Evolutionary conservation across 2,329 filamentous ascomycete genomes (phyloP).

Genomic region (Pseudocercospora macadamiae): DNA sequence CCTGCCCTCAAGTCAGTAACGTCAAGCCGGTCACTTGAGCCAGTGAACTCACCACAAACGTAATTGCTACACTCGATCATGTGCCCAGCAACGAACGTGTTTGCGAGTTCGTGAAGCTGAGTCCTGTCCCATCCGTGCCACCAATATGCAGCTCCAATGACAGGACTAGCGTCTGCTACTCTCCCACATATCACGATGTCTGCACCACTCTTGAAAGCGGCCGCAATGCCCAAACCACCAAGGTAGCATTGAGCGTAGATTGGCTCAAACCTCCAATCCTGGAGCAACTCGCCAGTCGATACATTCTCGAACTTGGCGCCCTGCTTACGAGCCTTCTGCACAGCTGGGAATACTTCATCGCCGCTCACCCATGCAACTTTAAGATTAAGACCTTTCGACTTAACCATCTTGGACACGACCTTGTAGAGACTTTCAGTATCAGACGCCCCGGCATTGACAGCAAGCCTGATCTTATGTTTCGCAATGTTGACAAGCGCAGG

Average conservation of each 20-base stretch:
- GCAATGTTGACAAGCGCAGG: conserved; percentile 51
- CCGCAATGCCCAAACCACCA: conserved; percentile 48
- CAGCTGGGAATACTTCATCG: conserved; percentile 43
- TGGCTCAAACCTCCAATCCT: conserved; percentile 38
- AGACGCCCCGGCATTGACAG: conserved; percentile 60
- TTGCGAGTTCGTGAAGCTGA: conserved; percentile 45
- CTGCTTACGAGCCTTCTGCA: conserved; percentile 41
- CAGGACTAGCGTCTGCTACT: conserved; percentile 48
- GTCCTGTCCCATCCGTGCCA: conserved; percentile 49
- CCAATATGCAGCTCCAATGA: conserved; percentile 49
- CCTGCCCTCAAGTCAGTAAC: conserved; percentile 18
- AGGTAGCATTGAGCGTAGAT: conserved; percentile 46
- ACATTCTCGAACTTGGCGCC: conserved; percentile 39
- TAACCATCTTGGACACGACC: conserved; percentile 44
- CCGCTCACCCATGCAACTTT: conserved; percentile 55
- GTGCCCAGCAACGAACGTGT: conserved; percentile 48
- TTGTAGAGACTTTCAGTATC: conserved; percentile 58
- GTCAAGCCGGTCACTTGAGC: neutral
- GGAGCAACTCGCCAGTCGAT: conserved; percentile 44
- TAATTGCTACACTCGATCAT: conserved; percentile 50
- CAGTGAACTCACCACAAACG: conserved; percentile 37
- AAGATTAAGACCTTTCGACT: conserved; percentile 42
- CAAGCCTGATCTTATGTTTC: conserved; percentile 56
- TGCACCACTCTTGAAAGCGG: conserved; percentile 45
- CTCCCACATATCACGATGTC: conserved; percentile 51